These are phyloP conservation scores for Cordyceps javanica DNA, from an alignment of 2,329 filamentous ascomycete species.

Conservation along the genomic window DNA sequence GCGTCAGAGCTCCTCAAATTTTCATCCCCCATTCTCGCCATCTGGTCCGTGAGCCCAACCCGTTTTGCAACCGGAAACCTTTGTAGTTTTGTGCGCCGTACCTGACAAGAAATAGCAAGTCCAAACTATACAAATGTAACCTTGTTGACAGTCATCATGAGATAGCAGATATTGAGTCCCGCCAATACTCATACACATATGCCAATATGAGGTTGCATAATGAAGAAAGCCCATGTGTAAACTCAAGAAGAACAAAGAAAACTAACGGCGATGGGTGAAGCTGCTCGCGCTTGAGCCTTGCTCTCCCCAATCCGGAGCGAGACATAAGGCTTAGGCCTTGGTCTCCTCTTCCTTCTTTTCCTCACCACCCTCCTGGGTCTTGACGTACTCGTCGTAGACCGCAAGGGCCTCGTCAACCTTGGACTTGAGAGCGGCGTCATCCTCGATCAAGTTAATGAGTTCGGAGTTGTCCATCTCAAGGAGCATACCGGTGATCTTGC, in stretches of 20 bases:
- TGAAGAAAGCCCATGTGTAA: slow-evolving; percentile 11
- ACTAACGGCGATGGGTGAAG: slow-evolving; percentile 17
- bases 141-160: slow-evolving; percentile 20
- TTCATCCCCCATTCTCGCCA: not conserved
- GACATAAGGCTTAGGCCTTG: slow-evolving; percentile 29
- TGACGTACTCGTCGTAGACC: slow-evolving; percentile 98
- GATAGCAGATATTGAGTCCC: slow-evolving; percentile 23
- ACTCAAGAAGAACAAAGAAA: slow-evolving; percentile 19
- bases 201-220: slow-evolving; percentile 1
- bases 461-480: slow-evolving; percentile 98
- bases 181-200: slow-evolving; percentile 9
- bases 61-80: slow-evolving; percentile 23
- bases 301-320: slow-evolving; percentile 25
- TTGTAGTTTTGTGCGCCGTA: slow-evolving; percentile 30
- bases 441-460: slow-evolving; percentile 86
- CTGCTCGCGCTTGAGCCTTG: slow-evolving; percentile 28
- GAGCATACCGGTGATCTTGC: slow-evolving; percentile 99
- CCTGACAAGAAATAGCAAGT: slow-evolving; percentile 33
- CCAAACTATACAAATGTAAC: slow-evolving; percentile 36
- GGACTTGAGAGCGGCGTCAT: slow-evolving; percentile 78
- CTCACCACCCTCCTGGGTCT: slow-evolving; percentile 49
- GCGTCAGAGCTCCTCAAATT: not conserved
- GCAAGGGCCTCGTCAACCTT: slow-evolving; percentile 97
- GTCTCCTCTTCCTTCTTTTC: slow-evolving; percentile 42
- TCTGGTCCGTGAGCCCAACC: slow-evolving; percentile 3